Percentiles rank a stretch among this genome's conserved stretches.
phyloP scores from a whole-genome alignment of 352 stramenopile genomes.

The Pythium rhizo-oryzae region DNA sequence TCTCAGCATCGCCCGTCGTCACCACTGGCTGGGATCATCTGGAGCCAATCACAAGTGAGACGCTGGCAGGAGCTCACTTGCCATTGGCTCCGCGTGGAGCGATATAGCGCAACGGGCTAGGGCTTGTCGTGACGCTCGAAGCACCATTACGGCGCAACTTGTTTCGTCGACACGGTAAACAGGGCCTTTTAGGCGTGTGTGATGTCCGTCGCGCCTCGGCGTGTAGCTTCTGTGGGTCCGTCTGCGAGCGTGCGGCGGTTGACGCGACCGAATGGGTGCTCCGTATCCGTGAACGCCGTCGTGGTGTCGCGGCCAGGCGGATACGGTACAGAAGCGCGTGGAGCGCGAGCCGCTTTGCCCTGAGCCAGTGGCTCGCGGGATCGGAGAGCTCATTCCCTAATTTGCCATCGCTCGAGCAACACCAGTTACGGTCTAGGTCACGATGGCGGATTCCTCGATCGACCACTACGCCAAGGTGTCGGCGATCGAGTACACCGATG shows the following conservation, averaged over 20 bases:
- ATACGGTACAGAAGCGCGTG: not conserved
- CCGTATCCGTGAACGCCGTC: not conserved
- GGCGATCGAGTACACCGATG: conserved; percentile 8
- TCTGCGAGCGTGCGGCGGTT: too few relatives aligned
- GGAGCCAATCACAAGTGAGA: conserved; percentile 9
- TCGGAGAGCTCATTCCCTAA: conserved; percentile 1
- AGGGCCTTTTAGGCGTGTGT: not conserved
- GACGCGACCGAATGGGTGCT: too few relatives aligned
- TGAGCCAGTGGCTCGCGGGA: not conserved
- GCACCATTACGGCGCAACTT: conserved; percentile 2
- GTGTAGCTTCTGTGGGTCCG: not conserved
- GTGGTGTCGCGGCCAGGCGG: not conserved
- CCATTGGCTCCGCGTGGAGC: not conserved
- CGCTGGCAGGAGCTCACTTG: not conserved
- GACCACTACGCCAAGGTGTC: not conserved
- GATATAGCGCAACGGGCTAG: not conserved
- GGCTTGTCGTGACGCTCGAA: not conserved
- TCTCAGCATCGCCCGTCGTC: not conserved
- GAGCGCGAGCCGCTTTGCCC: not conserved
- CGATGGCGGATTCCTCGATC: conserved; percentile 8
- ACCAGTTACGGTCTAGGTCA: conserved; percentile 33
- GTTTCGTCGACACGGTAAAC: conserved; percentile 13
- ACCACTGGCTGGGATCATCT: not conserved
- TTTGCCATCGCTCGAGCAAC: conserved; percentile 32
- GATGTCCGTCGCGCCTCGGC: too few relatives aligned